Evolutionary conservation across 495 filamentous ascomycete genomes (phyloP), one percentile per base, ranked within the genome.

Genomic region (Lophium mytilinum): DNA sequence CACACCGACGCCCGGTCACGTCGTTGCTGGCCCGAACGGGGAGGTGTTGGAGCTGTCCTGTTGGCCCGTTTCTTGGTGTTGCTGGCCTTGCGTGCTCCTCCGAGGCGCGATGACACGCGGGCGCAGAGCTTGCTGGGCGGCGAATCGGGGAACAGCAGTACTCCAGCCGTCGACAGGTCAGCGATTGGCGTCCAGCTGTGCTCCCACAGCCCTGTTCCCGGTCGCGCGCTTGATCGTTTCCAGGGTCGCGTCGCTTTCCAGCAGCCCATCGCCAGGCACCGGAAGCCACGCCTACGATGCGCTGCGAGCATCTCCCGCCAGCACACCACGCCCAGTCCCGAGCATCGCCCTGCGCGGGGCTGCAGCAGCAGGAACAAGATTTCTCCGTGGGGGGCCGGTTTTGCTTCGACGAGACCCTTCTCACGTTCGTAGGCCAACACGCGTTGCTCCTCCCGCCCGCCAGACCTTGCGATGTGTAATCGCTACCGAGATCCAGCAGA

Each of bases 191-290:
- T 40, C 9, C 9, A 30, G 34, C 34, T 52, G 52, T 41, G 24
- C 19, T 37, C 24, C 30, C 34, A 21, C n/a, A 42, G n/a, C 40
- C 56, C 21, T 51, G 55, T 59, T 36, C 52, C 42, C 43, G 59
- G 17, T 45, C 30, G 48, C 12, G 3, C 14, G 48, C 14, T 14
- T 51, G 37, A n/a, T 53, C 33, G 30, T 46, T 46, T 19, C 55
- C 37, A 37, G 37, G 34, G 42, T 33, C 21, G 21, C 48, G 49
- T 45, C 45, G n/a, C 21, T 43, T 39, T 54, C 48, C 50, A 17
- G 60, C 46, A 55, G 60, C 50, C 56, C 58, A 50, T 52, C 55
- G 58, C 43, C 59, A 62, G 59, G 54, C 59, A 62, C 55, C 45
- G 21, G 33, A 24, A 30, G 45, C 45, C 59, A 49, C n/a, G 24